phyloP scores from a whole-genome alignment of 768 basidiomycete genomes.

The Rhodotorula toruloides region DNA sequence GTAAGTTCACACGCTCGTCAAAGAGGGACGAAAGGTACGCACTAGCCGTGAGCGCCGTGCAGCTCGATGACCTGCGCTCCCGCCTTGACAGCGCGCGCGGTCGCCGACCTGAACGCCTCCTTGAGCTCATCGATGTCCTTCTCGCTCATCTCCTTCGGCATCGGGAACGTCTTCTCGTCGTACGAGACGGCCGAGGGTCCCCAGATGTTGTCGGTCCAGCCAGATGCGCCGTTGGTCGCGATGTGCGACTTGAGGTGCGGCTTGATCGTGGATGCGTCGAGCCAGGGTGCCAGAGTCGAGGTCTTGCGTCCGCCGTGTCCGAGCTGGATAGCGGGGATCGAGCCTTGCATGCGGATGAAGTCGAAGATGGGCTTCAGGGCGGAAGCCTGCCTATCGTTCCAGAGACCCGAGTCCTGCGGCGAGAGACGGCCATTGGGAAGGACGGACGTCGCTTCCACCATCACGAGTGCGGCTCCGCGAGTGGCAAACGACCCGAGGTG shows the following conservation, averaged over 20 bases:
- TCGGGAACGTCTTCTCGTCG: constrained; percentile 51
- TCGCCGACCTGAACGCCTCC: constrained; percentile 54
- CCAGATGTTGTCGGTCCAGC: constrained; percentile 66
- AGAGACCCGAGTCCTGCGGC: constrained; percentile 60
- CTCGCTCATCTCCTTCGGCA: constrained; percentile 59
- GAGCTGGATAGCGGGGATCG: constrained; percentile 71
- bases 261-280: constrained; percentile 45
- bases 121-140: constrained; percentile 58
- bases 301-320: constrained; percentile 78
- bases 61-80: constrained; percentile 46
- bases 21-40: neutral
- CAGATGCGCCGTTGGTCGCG: constrained; percentile 53
- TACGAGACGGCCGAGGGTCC: constrained; percentile 61
- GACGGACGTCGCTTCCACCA: constrained; percentile 61
- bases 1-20: neutral
- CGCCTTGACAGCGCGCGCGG: constrained; percentile 34
- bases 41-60: constrained; percentile 43
- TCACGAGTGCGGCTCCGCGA: constrained; percentile 65
- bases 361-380: constrained; percentile 62
- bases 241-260: constrained; percentile 32
- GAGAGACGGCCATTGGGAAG: constrained; percentile 37
- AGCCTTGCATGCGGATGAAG: constrained; percentile 65
- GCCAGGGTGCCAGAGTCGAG: constrained; percentile 65
- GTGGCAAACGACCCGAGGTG: constrained; percentile 63
- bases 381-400: constrained; percentile 64